These are phyloP conservation scores for Lepidium sativum DNA, from an alignment of 345 rosid species.

Conservation along the genomic window DNA sequence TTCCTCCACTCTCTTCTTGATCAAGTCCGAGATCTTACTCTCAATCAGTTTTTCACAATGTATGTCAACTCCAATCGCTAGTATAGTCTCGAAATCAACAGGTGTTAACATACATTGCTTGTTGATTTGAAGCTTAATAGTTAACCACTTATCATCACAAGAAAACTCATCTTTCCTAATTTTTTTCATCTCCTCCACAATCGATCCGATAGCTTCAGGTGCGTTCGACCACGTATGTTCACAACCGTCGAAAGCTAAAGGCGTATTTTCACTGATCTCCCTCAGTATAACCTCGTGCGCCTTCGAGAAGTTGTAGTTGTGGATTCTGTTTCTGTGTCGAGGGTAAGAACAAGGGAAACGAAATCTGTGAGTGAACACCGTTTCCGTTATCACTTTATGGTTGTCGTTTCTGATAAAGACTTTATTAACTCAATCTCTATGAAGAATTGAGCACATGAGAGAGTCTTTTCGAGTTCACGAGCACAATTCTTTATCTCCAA, in stretches of 20 bases:
- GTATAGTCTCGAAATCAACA: not conserved
- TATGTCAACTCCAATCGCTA: not conserved
- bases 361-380: not conserved
- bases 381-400: not conserved
- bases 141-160: slow-evolving; percentile 6
- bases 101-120: not conserved
- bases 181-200: not conserved
- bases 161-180: not conserved
- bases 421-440: not conserved
- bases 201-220: not conserved
- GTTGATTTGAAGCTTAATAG: not conserved
- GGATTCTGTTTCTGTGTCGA: not conserved
- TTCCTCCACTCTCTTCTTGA: slow-evolving; percentile 12
- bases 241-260: not conserved
- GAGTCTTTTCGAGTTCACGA: slow-evolving; percentile 2
- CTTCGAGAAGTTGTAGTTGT: not conserved
- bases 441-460: slow-evolving; percentile 8
- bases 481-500: not conserved
- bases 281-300: not conserved
- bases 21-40: not conserved
- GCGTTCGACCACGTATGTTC: not conserved
- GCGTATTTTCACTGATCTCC: not conserved
- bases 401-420: not conserved
- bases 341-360: slow-evolving; percentile 18
- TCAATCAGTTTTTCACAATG: not conserved